These are phyloP conservation scores for Aspergillus puulaauensis DNA, from an alignment of 2,329 filamentous ascomycete genomes.

Conservation along the genomic window DNA sequence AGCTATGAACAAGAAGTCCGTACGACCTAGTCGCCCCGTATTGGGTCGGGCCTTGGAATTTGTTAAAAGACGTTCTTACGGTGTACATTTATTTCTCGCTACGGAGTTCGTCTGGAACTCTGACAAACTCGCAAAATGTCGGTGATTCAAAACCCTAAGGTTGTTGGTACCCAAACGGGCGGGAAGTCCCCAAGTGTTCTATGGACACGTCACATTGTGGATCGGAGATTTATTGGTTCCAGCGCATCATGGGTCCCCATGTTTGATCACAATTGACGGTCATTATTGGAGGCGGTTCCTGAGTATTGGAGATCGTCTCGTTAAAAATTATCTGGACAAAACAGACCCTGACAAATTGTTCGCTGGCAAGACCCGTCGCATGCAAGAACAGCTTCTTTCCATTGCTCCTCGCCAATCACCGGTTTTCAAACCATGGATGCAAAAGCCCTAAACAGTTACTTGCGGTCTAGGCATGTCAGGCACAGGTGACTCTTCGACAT, in stretches of 20 bases:
- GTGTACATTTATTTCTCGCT: not conserved
- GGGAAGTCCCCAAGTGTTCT: conserved; percentile 2
- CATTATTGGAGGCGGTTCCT: conserved; percentile 14
- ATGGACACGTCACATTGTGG: conserved; percentile 21
- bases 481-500: not conserved
- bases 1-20: not conserved
- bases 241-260: conserved; percentile 8
- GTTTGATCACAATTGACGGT: conserved; percentile 11
- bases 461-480: conserved; percentile 10
- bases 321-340: conserved; percentile 7
- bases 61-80: not conserved
- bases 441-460: not conserved
- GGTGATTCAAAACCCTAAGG: not conserved
- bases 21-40: not conserved
- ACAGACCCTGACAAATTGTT: conserved; percentile 19
- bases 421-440: not conserved
- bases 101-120: too few species aligned
- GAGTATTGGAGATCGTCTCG: conserved; percentile 19
- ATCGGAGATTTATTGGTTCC: conserved; percentile 10
- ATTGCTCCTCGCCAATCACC: conserved; percentile 3
- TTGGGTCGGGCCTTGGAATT: not conserved
- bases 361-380: conserved; percentile 19
- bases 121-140: not conserved
- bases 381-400: conserved; percentile 6
- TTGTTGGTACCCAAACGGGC: not conserved